Percentiles rank a stretch among this genome's conserved stretches.
Conservation (phyloP, 1,284 basidiomycete species). For the Agaricales sp. region DNA sequence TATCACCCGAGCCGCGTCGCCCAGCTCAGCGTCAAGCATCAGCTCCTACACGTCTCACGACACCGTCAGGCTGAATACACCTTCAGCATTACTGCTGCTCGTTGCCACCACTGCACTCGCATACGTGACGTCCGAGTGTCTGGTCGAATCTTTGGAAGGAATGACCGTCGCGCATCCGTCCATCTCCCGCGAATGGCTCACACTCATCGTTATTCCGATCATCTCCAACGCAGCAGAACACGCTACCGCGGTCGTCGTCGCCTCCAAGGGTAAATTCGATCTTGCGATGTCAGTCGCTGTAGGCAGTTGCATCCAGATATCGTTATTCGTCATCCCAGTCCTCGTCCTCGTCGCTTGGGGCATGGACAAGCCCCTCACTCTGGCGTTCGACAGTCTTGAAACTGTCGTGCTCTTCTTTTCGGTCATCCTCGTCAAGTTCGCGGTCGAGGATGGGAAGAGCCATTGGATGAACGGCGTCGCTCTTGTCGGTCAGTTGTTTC, state of each 20-base stretch:
- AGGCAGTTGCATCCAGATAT: slow-evolving; percentile 60
- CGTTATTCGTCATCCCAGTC: slow-evolving; percentile 54
- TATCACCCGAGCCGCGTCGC: neutral
- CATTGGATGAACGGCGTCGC: slow-evolving; percentile 52
- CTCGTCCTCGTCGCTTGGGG: slow-evolving; percentile 40
- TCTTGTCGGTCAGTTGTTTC: slow-evolving; percentile 29
- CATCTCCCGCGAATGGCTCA: neutral
- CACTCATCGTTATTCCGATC: slow-evolving; percentile 17
- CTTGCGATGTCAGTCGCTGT: slow-evolving; percentile 51
- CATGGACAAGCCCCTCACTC: slow-evolving; percentile 34
- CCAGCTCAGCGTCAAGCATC: neutral
- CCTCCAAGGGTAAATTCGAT: slow-evolving; percentile 46
- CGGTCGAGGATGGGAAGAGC: slow-evolving; percentile 50
- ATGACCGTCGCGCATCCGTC: slow-evolving; percentile 51
- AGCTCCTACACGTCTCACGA: neutral
- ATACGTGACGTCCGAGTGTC: neutral
- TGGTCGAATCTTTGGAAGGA: slow-evolving; percentile 40
- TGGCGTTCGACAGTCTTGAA: slow-evolving; percentile 23
- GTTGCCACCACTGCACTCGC: neutral
- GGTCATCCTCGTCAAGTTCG: slow-evolving; percentile 51
- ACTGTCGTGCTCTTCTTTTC: slow-evolving; percentile 34
- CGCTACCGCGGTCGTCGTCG: slow-evolving; percentile 56
- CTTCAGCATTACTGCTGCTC: slow-evolving; percentile 36
- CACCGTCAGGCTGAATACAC: slow-evolving; percentile 15
- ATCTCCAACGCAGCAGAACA: slow-evolving; percentile 62